Evolutionary conservation across 257 asterid genomes (phyloP), one percentile per base, ranked within the genome.

Genomic region (Misopates orontium): DNA sequence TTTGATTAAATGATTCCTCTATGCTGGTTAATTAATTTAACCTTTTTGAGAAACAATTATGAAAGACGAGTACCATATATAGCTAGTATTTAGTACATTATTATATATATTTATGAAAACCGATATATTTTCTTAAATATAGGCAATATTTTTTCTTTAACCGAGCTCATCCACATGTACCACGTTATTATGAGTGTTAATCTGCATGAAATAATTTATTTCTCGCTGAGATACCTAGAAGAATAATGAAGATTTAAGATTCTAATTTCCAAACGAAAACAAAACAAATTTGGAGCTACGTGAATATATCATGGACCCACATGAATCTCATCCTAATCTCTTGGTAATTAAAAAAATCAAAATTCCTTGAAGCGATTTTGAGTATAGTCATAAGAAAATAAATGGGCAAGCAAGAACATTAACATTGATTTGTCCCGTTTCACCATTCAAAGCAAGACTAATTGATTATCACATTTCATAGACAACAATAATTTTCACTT

Each of bases 221-320:
- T n/a, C n/a, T n/a, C n/a, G n/a, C 2, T 28, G 2, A 28, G 6
- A 2, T 28, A 28, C 6, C 36, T 28, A 6, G 36, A 6, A 28
- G 36, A 28, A 28, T 28, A 45, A 66, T 71, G 64, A 82, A 77
- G 78, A 70, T 72, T 62, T n/a, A 53, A 68, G 85, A 82, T 85
- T 80, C 81, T 68, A 80, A 83, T 78, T 82, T 70, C 49, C 62
- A 48, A 41, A 49, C 68, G 42, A 45, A 76, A 71, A 57, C 13
- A 52, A 61, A 71, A 73, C 75, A 77, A 77, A 67, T 25, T 28
- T 42, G 62, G 67, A 69, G 73, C 78, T 68, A 68, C 76, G 51
- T 56, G 62, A 79, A 81, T 79, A 81, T 79, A 71, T 77, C 45
- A 4, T 19, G 77, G 71, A 21, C 84, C 81, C 78, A 76, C 77